These are phyloP conservation scores for Diaporthe longicolla DNA, from an alignment of 2,329 filamentous ascomycete species.

Conservation along the genomic window DNA sequence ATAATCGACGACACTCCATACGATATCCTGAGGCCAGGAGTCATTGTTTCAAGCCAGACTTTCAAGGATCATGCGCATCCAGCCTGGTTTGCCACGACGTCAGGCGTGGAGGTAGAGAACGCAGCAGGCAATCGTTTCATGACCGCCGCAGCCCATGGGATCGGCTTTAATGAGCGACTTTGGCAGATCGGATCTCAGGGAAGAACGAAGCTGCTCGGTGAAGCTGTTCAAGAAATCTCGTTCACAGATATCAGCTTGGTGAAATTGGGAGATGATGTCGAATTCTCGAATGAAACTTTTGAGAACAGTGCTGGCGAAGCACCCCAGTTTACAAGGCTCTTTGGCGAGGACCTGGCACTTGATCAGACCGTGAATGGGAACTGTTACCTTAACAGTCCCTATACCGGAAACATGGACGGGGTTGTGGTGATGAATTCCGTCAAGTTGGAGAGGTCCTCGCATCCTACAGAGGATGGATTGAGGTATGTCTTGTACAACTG, in stretches of 20 bases:
- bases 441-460: neutral
- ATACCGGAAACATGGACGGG: neutral
- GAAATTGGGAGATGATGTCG: neutral
- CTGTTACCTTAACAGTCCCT: neutral
- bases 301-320: neutral
- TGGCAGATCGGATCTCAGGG: neutral
- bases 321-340: neutral
- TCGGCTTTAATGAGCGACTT: neutral
- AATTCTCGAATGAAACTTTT: neutral
- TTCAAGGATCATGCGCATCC: neutral
- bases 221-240: neutral
- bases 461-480: neutral
- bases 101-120: neutral
- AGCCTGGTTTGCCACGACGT: neutral
- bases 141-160: neutral
- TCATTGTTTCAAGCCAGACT: neutral
- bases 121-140: neutral
- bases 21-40: neutral
- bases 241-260: constrained; percentile 5
- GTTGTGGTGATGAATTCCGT: neutral
- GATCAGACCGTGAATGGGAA: neutral
- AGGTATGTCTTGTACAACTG: neutral
- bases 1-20: neutral
- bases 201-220: neutral
- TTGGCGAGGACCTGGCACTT: neutral